Percentiles rank a stretch among this genome's conserved stretches.
Conservation (phyloP, 129 eudicot genomes). For the Oenanthe sinensis region DNA sequence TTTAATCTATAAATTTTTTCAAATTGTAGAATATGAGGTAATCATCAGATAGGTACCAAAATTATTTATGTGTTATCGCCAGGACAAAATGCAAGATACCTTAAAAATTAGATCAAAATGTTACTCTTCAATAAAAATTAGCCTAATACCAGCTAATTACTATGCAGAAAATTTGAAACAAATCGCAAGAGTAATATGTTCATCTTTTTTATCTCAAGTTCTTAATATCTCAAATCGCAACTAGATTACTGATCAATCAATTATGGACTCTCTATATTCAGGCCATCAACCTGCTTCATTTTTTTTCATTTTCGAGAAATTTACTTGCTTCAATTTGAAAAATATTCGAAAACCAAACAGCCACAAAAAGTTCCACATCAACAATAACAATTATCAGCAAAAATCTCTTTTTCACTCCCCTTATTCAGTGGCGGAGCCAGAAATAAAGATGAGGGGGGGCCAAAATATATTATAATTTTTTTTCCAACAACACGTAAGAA, state of each 20-base stretch:
- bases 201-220: background rate
- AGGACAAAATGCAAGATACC: background rate
- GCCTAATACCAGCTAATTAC: background rate
- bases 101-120: background rate
- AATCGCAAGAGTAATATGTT: background rate
- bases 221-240: background rate
- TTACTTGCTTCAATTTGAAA: background rate
- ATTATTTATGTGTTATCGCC: background rate
- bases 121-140: no score
- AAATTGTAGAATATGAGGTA: background rate
- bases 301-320: background rate
- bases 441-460: no score
- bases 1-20: background rate
- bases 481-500: no score
- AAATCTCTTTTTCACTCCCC: background rate
- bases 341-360: background rate
- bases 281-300: background rate
- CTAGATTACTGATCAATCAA: background rate
- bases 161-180: background rate
- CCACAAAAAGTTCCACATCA: background rate
- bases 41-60: background rate
- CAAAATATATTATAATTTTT: no score
- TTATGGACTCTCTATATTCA: background rate
- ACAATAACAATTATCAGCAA: background rate
- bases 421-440: no score